Evolutionary conservation across 352 stramenopile genomes (phyloP).

Genomic region (Saprolegnia diclina): DNA sequence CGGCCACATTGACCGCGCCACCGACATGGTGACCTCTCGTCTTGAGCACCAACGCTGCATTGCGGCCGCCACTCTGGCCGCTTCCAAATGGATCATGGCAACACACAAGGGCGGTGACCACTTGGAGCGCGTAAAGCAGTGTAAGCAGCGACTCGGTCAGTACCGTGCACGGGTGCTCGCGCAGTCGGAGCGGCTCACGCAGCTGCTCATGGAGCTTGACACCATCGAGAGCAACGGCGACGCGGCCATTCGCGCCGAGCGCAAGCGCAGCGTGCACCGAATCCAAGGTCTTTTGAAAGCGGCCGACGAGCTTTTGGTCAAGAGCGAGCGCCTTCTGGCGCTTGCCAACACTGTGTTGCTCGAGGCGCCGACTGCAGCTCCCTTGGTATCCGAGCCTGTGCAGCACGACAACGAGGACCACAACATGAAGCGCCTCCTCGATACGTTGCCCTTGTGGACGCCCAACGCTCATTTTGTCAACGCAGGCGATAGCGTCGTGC

Average conservation of each 20-base stretch:
- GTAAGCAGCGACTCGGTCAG: constrained; percentile 36
- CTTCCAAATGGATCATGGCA: constrained; percentile 1
- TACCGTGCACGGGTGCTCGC: constrained; percentile 59
- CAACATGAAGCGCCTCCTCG: background rate
- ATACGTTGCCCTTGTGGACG: background rate
- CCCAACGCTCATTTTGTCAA: background rate
- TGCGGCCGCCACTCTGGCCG: background rate
- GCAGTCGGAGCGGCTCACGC: constrained; percentile 58
- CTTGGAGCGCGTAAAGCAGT: background rate
- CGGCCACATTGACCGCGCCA: background rate
- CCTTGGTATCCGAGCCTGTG: no score
- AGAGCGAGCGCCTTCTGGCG: background rate
- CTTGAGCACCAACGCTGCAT: background rate
- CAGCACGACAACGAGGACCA: background rate
- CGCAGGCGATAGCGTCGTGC: background rate
- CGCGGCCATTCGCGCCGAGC: constrained; percentile 40
- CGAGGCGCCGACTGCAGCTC: no score
- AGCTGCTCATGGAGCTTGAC: constrained; percentile 51
- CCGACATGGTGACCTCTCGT: constrained; percentile 6
- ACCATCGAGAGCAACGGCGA: constrained; percentile 56
- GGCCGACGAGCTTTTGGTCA: constrained; percentile 33
- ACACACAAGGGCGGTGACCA: background rate
- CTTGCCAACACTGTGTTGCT: background rate
- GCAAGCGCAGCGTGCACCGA: constrained; percentile 48
- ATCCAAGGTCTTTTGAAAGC: constrained; percentile 44